phyloP scores from a whole-genome alignment of 108 stramenopile species.

The Cyclotella baltica region DNA sequence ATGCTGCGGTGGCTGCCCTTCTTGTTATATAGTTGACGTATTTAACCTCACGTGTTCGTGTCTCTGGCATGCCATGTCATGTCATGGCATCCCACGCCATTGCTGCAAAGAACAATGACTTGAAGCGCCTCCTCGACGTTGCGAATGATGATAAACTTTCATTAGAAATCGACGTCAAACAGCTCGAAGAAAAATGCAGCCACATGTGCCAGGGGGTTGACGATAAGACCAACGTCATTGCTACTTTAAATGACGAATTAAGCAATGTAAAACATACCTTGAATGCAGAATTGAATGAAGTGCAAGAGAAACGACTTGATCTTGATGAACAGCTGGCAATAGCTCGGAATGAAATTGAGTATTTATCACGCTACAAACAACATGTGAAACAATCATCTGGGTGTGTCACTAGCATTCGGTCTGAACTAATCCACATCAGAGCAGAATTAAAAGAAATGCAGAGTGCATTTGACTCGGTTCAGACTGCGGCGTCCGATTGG shows the following conservation, averaged over 20 bases:
- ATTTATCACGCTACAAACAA: slow-evolving; percentile 31
- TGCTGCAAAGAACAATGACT: slow-evolving; percentile 30
- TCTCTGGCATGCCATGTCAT: background rate
- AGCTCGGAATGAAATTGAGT: slow-evolving; percentile 17
- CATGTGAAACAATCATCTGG: background rate
- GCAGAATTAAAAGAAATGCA: slow-evolving; percentile 14
- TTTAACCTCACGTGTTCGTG: background rate
- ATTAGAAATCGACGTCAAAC: slow-evolving; percentile 17
- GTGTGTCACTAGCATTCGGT: slow-evolving; percentile 9
- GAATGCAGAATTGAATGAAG: slow-evolving; percentile 15
- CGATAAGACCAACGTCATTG: slow-evolving; percentile 16
- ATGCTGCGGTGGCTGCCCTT: no score
- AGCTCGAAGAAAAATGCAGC: slow-evolving; percentile 13
- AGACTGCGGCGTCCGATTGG: slow-evolving; percentile 5
- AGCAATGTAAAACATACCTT: background rate
- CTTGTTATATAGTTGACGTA: background rate
- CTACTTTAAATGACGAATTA: slow-evolving; percentile 14
- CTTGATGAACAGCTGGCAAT: background rate
- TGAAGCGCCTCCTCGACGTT: slow-evolving; percentile 21
- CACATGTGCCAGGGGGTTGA: slow-evolving; percentile 2
- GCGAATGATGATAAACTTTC: slow-evolving; percentile 18
- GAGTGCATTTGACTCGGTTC: background rate
- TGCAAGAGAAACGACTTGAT: background rate
- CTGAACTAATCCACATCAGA: slow-evolving; percentile 11
- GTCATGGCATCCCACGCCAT: background rate